Evolutionary conservation across 371 early-diverging fungal genomes (phyloP), one percentile per base, ranked within the genome.

Genomic region (Mucor ambiguus): DNA sequence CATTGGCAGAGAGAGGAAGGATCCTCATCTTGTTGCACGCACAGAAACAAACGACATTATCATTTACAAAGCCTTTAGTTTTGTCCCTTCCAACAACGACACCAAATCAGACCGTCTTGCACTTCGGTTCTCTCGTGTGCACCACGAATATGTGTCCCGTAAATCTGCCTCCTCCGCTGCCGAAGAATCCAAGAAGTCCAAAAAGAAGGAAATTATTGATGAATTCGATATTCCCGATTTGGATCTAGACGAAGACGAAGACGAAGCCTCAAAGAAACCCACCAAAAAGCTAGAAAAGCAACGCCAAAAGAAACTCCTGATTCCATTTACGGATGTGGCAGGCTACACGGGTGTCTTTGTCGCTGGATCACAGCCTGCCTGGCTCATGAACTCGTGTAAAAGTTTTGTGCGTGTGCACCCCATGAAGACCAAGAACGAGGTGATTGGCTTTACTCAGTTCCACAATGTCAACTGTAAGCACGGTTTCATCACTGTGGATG

Each of bases 271-370:
- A 26, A 49, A 49, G 49, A 73, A 81, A 16, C 61, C 68, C 24
- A 69, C 64, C 52, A 81, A 75, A 57, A 64, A 32, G 58, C 64
- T 30, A 2, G 56, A 54, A 26, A 54, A 8, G 43, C 61, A 35
- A 37, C 77, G 54, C 55, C 68, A 75, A 22, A 73, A 76, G 22
- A 73, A 75, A 54, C 46, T 77, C 61, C 57, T 93, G 48, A 76
- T 87, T 16, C 86, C 87, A 3, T 91, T 92, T 48, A 75, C 78
- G 14, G 90, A 92, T 62, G 81, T 92, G 0, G 81, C 88, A 38
- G 92, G 93, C 6, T 95, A 90, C 72, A 74, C 91, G 6, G 98
- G 96, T 49, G 86, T 97, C 12, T 93, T 97, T 75, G 84, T 96
- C n/a, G 76, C 93, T 3, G 96, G 96, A 24, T 69, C 84, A 11